Evolutionary conservation across 2,329 filamentous ascomycete species (phyloP), one percentile per base, ranked within the genome.

Genomic region (Alternaria solani): DNA sequence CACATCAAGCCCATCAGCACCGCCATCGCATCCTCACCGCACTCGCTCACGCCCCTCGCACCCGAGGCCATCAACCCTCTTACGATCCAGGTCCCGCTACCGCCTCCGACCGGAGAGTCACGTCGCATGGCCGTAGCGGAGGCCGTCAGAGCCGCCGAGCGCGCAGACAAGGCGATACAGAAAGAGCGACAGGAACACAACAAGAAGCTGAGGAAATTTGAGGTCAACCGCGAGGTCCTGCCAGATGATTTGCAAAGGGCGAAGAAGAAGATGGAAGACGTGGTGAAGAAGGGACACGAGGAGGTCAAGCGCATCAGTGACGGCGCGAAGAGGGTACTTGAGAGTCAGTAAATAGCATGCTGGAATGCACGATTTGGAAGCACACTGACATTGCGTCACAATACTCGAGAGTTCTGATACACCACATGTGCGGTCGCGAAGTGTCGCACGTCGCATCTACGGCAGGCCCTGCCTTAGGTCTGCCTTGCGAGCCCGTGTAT

Each of bases 101-200:
- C 86, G 1, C 84, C 86, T 5, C 85, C 85, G 0, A 88, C 86
- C 0, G 86, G 84, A 51, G 85, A 87, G 63, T 81, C 82, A n/a
- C 78, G 84, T 26, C 79, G 81, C 47, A 69, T 69, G 5, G 78
- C 77, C 12, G 67, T 82, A 3, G 72, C 79, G 0, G 64, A 70
- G 6, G 80, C 82, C 9, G 68, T 70, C 7, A 81, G 80, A 62
- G 80, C 80, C 5, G 76, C 79, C 4, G 81, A 83, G 54, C 75
- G 75, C 20, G 82, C 82, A 1, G 74, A 77, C 51, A 77, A 73
- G 42, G 73, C 64, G 43, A 74, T 84, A 36, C 75, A 80, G 41
- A 79, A 79, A 61, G 83, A 81, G 20, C 71, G 83, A 47, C 78
- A 78, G 28, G 79, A 78, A 51, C 82, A 84, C 65, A 82, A 84